phyloP scores from a whole-genome alignment of 192 early-diverging fungal species.

The Coemansia sp. region DNA sequence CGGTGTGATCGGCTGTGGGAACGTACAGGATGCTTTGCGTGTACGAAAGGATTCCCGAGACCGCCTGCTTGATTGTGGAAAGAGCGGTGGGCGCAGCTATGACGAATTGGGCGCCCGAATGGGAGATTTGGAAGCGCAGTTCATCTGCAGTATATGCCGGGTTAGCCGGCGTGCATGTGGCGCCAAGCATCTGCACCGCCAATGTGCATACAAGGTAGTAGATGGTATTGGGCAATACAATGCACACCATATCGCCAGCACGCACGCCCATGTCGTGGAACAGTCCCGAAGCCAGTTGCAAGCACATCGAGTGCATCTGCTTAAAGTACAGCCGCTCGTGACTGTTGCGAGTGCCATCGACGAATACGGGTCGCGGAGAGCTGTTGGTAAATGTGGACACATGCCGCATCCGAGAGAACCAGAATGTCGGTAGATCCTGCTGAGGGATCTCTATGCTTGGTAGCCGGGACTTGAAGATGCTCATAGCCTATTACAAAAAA shows the following conservation, averaged over 20 bases:
- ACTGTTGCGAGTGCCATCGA: conserved; percentile 1
- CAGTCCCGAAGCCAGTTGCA: conserved; percentile 16
- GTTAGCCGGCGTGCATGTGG: conserved; percentile 67
- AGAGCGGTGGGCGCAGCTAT: conserved; percentile 46
- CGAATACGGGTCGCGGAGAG: conserved; percentile 20
- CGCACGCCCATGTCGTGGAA: conserved; percentile 53
- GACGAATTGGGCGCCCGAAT: conserved; percentile 63
- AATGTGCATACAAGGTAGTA: conserved; percentile 60
- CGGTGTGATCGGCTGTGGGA: not conserved
- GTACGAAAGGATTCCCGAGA: not conserved
- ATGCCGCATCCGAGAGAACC: conserved; percentile 19
- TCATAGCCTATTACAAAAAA: not conserved
- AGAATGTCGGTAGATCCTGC: conserved; percentile 43
- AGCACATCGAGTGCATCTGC: conserved; percentile 6
- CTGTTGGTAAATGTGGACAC: conserved; percentile 15
- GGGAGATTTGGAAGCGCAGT: conserved; percentile 67
- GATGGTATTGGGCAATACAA: conserved; percentile 69
- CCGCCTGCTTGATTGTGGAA: not conserved
- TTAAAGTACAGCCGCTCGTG: not conserved
- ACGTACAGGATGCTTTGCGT: not conserved
- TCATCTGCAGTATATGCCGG: conserved; percentile 76
- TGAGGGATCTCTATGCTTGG: conserved; percentile 24
- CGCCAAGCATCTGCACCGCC: conserved; percentile 58
- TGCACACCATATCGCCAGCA: conserved; percentile 65
- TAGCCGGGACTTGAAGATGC: conserved; percentile 27